Evolutionary conservation across 208 protist species (phyloP), one percentile per base, ranked within the genome.

Genomic region (Acanthamoeba triangularis): DNA sequence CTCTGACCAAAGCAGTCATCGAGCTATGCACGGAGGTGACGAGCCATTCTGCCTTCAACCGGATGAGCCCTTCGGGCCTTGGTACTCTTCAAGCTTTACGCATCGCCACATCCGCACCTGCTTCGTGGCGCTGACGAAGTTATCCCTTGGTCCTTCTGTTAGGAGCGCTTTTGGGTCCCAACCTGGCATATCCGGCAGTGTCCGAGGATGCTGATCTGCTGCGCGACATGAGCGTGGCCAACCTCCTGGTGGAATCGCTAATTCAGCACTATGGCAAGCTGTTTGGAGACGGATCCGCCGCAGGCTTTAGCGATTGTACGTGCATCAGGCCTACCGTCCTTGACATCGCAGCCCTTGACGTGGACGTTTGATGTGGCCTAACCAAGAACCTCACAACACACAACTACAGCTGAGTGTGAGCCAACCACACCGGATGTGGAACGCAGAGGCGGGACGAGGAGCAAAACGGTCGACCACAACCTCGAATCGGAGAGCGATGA

Each of bases 201-300:
- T 93, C 87, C 3, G 59, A 93, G 61, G 87, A 93, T n/a, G 87
- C 87, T 30, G 54, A 67, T 41, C 41, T 93, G 87, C 41, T 93
- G 87, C 54, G 87, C 0, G 87, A 93, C 87, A 67, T 93, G 61
- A 93, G 63, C 61, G 37, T 76, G 7, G 87, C 59, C 37, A 93
- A 93, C 61, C 54, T 74, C 20, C 23, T 93, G 35, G 87, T 93
- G 18, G 61, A 93, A 16, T 56, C 23, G 6, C 54, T 93, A 4
- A 93, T 93, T 41, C 61, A 93, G 54, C 87, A 93, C 37, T 93
- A 56, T 25, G 18, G 16, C 41, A 76, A 93, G 61, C 54, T 93
- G 49, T 93, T 93, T 74, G 87, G 37, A 11, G n/a, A 54, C 37
- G 87, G 33, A 11, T 63, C 80, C 20, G 52, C 52, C 80, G 10